Base-by-base conservation (phyloP, 2,329 filamentous ascomycete species). In the Apiospora pterosperma region DNA sequence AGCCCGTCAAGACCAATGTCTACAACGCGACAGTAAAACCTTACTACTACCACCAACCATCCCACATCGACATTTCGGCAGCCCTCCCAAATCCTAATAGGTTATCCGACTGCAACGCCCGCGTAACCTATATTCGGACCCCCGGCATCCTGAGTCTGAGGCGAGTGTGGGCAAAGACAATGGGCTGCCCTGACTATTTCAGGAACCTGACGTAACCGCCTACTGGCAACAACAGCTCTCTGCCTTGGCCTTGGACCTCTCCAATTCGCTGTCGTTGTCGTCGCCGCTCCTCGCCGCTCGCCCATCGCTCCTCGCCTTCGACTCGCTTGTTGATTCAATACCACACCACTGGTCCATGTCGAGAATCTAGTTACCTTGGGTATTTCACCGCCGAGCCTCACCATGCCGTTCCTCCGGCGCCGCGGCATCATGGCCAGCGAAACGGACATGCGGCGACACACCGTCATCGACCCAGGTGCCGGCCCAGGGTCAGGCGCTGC, bases 341-440 rank as follows among this genome's bases (percentile, higher is more conserved):
- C 28, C 28, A 55, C 25, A 52, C 28, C 28, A 55, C 25, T 19
- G 25, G 48, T 34, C 48, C 48, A 55, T 55, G 48, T 55, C 48
- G 48, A 55, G 16, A 55, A 34, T 19, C 48, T 55, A n/a, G n/a
- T 31, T 6, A 11, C 48, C 8, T 55, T 55, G 14, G 48, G 28
- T n/a, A 55, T 10, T 16, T 34, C 28, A 55, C 48, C 48, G 28
- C 48, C 48, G 48, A 55, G 48, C 59, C 25, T 61, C 74, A 77
- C 69, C 72, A 88, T 88, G 85, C 84, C 85, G 72, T 86, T 88
- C 71, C 79, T 88, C 78, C 85, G 85, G 78, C 85, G 85, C 76
- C 85, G 84, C 75, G 85, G 84, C 79, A 85, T 83, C 72, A 79
- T 82, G 80, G 84, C 81, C 78, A 86, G 83, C 80, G 85, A 88